Conservation (phyloP, 2,329 filamentous ascomycete genomes). For the Trichoderma harzianum region DNA sequence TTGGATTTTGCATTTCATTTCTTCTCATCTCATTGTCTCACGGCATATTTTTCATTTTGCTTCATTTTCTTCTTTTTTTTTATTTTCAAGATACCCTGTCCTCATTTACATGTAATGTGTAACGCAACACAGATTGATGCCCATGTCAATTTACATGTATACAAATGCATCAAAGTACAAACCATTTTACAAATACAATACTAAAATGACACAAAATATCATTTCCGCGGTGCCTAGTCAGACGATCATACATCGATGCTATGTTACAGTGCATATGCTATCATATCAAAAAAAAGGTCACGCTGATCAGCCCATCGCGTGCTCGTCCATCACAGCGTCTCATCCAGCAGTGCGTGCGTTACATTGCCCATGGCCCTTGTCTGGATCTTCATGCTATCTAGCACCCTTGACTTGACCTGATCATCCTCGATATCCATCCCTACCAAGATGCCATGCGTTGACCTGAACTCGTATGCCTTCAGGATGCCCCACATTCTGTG, state of each 20-base stretch:
- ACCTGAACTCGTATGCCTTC: constrained; percentile 57
- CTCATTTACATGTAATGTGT: constrained; percentile 6
- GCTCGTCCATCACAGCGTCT: constrained; percentile 20
- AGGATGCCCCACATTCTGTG: constrained; percentile 67
- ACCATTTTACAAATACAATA: not conserved
- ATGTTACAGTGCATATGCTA: not conserved
- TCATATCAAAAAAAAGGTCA: not conserved
- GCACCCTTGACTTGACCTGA: constrained; percentile 59
- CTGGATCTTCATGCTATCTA: constrained; percentile 77
- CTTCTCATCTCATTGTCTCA: not conserved
- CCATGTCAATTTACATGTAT: not conserved
- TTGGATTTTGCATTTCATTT: not conserved
- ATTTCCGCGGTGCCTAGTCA: not conserved
- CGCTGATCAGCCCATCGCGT: not conserved
- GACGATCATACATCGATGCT: not conserved
- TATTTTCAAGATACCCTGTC: constrained; percentile 8
- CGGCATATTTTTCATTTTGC: not conserved
- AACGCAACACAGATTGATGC: constrained; percentile 5
- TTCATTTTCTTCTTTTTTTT: not conserved
- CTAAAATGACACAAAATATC: not conserved
- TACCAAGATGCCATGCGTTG: constrained; percentile 65
- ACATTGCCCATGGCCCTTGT: constrained; percentile 49
- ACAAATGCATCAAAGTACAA: not conserved
- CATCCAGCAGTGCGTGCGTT: constrained; percentile 38
- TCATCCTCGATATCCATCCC: constrained; percentile 57